Conservation (phyloP, 352 stramenopile genomes). For the Phytopythium helicoides region DNA sequence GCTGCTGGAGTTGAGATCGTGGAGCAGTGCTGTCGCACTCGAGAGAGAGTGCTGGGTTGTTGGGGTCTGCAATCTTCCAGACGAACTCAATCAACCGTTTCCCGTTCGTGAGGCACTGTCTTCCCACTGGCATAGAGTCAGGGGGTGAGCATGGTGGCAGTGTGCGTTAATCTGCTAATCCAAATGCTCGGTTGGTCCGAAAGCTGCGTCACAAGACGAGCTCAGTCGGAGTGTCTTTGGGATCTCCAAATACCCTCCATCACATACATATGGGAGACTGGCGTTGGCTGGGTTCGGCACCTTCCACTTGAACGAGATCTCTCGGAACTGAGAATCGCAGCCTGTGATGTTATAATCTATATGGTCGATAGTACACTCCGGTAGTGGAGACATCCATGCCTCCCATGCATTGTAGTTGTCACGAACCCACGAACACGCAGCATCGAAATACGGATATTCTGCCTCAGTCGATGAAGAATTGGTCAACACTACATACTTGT, state of each 20-base stretch:
- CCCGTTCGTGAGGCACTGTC: conserved; percentile 18
- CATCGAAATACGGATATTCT: conserved; percentile 30
- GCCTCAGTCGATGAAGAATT: conserved; percentile 7
- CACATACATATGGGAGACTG: conserved; percentile 33
- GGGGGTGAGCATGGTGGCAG: conserved; percentile 29
- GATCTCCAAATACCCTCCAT: conserved; percentile 24
- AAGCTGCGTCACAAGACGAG: conserved; percentile 38
- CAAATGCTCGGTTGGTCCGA: conserved; percentile 16
- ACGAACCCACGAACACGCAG: conserved; percentile 47
- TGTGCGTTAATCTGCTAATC: conserved; percentile 20
- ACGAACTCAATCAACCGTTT: conserved; percentile 25
- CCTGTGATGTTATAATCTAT: conserved; percentile 23
- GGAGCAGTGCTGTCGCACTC: conserved; percentile 20
- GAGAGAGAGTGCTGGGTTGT: conserved; percentile 12
- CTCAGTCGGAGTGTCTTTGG: conserved; percentile 28
- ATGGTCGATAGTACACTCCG: conserved; percentile 27
- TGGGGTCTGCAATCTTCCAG: conserved; percentile 29
- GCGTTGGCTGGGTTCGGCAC: conserved; percentile 28
- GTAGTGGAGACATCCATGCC: conserved; percentile 35
- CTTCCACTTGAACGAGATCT: conserved; percentile 40
- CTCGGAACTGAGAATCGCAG: conserved; percentile 17
- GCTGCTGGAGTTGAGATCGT: conserved; percentile 2
- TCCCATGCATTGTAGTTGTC: conserved; percentile 47
- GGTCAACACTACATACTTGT: conserved; percentile 14
- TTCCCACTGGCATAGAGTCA: conserved; percentile 35